Percentiles rank a stretch among this genome's conserved stretches.
Evolutionary conservation across 1,284 basidiomycete species (phyloP).

Genomic region (Tilletia horrida): DNA sequence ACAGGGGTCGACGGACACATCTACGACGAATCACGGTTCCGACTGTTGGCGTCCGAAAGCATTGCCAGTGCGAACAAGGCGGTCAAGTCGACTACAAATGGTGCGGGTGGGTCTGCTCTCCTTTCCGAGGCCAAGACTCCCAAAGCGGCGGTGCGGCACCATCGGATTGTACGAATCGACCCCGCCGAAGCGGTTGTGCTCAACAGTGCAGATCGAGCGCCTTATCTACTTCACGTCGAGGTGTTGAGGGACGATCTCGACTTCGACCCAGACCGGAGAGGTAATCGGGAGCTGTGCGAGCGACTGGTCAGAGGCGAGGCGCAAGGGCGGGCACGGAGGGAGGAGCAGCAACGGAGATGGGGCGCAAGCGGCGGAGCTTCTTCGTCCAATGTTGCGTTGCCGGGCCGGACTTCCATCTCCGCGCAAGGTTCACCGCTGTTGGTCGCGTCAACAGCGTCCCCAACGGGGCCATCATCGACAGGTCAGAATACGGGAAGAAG

Average conservation of each 20-base stretch:
- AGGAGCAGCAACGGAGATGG: not conserved
- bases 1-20: not conserved
- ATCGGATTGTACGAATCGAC: constrained; percentile 92
- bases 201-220: constrained; percentile 94
- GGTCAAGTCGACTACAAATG: too few species aligned
- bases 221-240: constrained; percentile 89
- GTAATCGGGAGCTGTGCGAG: constrained; percentile 76
- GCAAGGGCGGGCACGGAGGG: constrained; percentile 56
- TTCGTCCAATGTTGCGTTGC: not conserved
- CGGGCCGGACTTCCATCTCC: not conserved
- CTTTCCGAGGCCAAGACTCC: not conserved
- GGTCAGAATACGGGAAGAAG: not conserved
- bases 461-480: too few species aligned
- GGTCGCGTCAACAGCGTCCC: too few species aligned
- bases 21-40: not conserved
- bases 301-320: constrained; percentile 73
- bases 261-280: constrained; percentile 79
- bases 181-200: constrained; percentile 96
- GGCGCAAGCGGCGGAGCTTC: not conserved
- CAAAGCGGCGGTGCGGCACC: constrained; percentile 63
- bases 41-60: not conserved
- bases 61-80: too few species aligned
- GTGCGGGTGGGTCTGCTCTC: not conserved
- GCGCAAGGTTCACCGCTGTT: constrained; percentile 2
- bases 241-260: constrained; percentile 86